Conservation (phyloP, 345 rosid genomes). For the Tarenaya hassleriana region DNA sequence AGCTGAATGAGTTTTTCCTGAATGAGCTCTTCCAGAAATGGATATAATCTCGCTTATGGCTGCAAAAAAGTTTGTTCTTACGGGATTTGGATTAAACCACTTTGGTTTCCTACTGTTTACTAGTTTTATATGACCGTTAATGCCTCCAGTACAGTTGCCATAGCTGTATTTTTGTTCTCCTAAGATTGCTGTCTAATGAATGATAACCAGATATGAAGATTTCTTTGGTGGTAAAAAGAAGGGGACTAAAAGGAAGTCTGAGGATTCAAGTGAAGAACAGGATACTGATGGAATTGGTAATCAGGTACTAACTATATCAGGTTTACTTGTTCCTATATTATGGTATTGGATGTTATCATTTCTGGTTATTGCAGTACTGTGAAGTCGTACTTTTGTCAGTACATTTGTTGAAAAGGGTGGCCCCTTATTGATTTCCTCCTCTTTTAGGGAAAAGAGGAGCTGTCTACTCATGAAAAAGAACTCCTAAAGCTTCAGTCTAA, state of each 20-base stretch:
- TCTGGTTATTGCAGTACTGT: constrained; percentile 5
- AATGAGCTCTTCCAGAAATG: not conserved
- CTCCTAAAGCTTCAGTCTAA: constrained; percentile 49
- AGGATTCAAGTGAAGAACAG: constrained; percentile 35
- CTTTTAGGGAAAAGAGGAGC: constrained; percentile 40
- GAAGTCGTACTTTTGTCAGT: constrained; percentile 1
- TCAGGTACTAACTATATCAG: constrained; percentile 30
- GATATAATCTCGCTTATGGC: not conserved
- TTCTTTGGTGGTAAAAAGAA: constrained; percentile 58
- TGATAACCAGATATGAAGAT: constrained; percentile 59
- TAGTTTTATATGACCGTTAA: not conserved
- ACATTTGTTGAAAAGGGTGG: not conserved
- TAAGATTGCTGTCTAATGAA: not conserved
- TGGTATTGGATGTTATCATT: not conserved
- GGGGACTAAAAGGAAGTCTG: constrained; percentile 31
- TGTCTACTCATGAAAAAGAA: constrained; percentile 79
- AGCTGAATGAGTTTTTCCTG: constrained; percentile 7
- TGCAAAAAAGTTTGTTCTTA: not conserved
- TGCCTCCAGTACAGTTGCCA: not conserved
- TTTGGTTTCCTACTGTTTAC: not conserved
- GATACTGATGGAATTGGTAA: constrained; percentile 34
- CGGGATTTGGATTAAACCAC: not conserved
- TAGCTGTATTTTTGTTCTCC: not conserved
- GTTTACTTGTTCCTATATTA: constrained; percentile 2
- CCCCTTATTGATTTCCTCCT: constrained; percentile 4